Evolutionary conservation across 2,329 filamentous ascomycete genomes (phyloP).

Genomic region (Hypomyces perniciosus): DNA sequence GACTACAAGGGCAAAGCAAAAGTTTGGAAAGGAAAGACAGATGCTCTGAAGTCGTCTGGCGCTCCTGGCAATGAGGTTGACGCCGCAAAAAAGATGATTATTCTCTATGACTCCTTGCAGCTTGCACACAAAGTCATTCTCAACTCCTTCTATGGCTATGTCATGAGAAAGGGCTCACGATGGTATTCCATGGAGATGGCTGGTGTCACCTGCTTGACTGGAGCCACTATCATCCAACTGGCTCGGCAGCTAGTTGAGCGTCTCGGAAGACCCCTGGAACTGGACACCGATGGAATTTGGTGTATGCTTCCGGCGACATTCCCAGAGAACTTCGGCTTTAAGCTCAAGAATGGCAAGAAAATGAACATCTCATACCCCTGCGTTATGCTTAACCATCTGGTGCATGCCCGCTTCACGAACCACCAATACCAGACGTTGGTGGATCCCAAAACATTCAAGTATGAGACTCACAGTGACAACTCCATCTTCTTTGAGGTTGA

Average conservation of each 20-base stretch:
- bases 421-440: conserved; percentile 91
- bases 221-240: conserved; percentile 94
- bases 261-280: conserved; percentile 83
- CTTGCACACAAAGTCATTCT: conserved; percentile 98
- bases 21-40: conserved; percentile 96
- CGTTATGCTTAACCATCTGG: conserved; percentile 97
- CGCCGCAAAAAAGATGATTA: conserved; percentile 96
- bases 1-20: conserved; percentile 99
- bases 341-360: conserved; percentile 93
- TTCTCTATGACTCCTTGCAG: conserved; percentile 91
- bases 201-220: conserved; percentile 93
- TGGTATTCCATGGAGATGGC: conserved; percentile 99
- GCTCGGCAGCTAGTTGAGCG: conserved; percentile 89
- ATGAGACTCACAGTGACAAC: conserved; percentile 97
- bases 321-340: conserved; percentile 93
- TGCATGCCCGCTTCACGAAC: conserved; percentile 92
- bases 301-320: conserved; percentile 96
- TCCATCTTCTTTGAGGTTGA: conserved; percentile 99
- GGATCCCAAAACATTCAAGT: conserved; percentile 74
- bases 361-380: conserved; percentile 95
- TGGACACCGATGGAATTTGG: conserved; percentile 99
- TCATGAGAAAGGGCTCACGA: conserved; percentile 96
- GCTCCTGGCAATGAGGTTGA: conserved; percentile 74
- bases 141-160: conserved; percentile 98
- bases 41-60: conserved; percentile 75